Conservation (phyloP, 1,139 yeast species). For the Yamadazyma trypodendri region DNA sequence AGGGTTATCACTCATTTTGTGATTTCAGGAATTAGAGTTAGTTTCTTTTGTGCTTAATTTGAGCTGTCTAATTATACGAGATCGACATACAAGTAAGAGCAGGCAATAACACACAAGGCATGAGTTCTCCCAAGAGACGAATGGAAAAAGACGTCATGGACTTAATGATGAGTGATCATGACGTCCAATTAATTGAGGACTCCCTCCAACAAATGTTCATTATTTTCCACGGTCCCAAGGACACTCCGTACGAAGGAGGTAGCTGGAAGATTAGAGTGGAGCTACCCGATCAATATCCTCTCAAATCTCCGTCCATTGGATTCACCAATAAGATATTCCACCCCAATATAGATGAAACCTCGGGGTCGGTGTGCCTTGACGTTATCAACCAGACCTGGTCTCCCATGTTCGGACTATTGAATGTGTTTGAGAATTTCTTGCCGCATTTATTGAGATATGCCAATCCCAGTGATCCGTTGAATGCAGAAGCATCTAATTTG, state of each 20-base stretch:
- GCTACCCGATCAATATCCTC: constrained; percentile 93
- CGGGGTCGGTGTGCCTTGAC: constrained; percentile 94
- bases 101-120: constrained; percentile 9
- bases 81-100: neutral
- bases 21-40: too few relatives aligned
- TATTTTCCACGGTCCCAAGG: constrained; percentile 82
- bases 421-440: constrained; percentile 88
- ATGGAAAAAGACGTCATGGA: constrained; percentile 98
- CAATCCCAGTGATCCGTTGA: constrained; percentile 91
- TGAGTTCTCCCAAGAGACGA: constrained; percentile 80
- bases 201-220: constrained; percentile 90
- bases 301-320: constrained; percentile 94
- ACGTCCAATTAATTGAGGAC: constrained; percentile 81
- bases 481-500: constrained; percentile 85
- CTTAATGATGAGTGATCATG: constrained; percentile 93
- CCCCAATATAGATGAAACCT: constrained; percentile 86
- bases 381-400: constrained; percentile 98
- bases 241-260: constrained; percentile 88
- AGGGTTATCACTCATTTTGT: constrained; percentile 4
- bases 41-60: too few relatives aligned
- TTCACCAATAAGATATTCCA: constrained; percentile 89
- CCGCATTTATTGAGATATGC: constrained; percentile 93
- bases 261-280: constrained; percentile 91
- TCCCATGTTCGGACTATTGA: constrained; percentile 91
- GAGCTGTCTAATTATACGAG: too few relatives aligned